A percentile compares a stretch with the other conserved stretches of the same genome.
These are phyloP conservation scores for Phascolomyces articulosus DNA, from an alignment of 371 early-diverging fungal species.

Conservation along the genomic window DNA sequence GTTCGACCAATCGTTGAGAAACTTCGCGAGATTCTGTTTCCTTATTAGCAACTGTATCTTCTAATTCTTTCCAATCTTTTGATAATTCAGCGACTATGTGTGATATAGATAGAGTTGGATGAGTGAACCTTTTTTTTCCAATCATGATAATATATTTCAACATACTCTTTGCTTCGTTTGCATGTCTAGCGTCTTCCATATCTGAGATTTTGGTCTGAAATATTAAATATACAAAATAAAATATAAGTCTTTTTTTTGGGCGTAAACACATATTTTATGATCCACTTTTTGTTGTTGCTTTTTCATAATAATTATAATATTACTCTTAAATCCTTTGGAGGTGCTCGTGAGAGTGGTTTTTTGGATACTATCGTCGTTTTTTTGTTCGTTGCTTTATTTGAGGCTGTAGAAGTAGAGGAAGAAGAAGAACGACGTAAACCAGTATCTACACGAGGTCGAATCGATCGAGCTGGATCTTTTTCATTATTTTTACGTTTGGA, in stretches of 20 bases:
- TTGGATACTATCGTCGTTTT: background rate
- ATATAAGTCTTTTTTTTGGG: background rate
- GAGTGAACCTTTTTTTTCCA: no score
- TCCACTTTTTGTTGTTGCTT: no score
- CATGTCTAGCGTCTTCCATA: slow-evolving; percentile 13
- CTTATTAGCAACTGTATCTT: slow-evolving; percentile 57
- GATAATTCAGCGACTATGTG: slow-evolving; percentile 56
- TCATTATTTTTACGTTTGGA: background rate
- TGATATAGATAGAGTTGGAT: no score
- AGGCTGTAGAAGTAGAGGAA: no score
- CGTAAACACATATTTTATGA: no score
- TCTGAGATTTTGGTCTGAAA: slow-evolving; percentile 17
- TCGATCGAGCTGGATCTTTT: background rate
- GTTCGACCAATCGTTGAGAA: slow-evolving; percentile 46
- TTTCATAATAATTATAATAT: no score
- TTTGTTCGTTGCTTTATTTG: background rate
- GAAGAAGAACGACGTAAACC: background rate
- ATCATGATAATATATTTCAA: background rate
- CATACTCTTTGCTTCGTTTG: slow-evolving; percentile 14
- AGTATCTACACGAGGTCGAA: background rate
- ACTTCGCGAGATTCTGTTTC: slow-evolving; percentile 61
- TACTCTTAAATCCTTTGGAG: background rate
- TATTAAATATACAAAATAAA: background rate
- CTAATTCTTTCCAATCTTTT: slow-evolving; percentile 47
- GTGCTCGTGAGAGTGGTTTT: background rate